Evolutionary conservation across 78 protist species (phyloP).

Genomic region (slime mould (Dictyostelium discoideum)): dicty_2.7 NC_007088.5:6230001-6230500

Average conservation of each 20-base stretch:
- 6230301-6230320: conserved; percentile 23
- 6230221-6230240: conserved; percentile 8
- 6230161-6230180: conserved; percentile 34
- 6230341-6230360: conserved; percentile 44
- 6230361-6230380: conserved; percentile 20
- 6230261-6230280: conserved; percentile 57
- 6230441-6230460: conserved; percentile 68
- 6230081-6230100: conserved; percentile 74
- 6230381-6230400: conserved; percentile 40
- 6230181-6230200: background rate
- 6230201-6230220: conserved; percentile 60
- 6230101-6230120: conserved; percentile 38
- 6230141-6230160: conserved; percentile 63
- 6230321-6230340: conserved; percentile 26
- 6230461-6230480: background rate
- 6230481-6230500: no score
- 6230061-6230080: conserved; percentile 73
- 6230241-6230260: background rate
- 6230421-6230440: conserved; percentile 28
- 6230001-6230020: conserved; percentile 89
- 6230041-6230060: conserved; percentile 88
- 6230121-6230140: conserved; percentile 60
- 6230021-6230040: conserved; percentile 79
- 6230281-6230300: conserved; percentile 25
- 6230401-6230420: conserved; percentile 28